Conservation (phyloP, 2,329 filamentous ascomycete genomes). For the Aureobasidium sp. region DNA sequence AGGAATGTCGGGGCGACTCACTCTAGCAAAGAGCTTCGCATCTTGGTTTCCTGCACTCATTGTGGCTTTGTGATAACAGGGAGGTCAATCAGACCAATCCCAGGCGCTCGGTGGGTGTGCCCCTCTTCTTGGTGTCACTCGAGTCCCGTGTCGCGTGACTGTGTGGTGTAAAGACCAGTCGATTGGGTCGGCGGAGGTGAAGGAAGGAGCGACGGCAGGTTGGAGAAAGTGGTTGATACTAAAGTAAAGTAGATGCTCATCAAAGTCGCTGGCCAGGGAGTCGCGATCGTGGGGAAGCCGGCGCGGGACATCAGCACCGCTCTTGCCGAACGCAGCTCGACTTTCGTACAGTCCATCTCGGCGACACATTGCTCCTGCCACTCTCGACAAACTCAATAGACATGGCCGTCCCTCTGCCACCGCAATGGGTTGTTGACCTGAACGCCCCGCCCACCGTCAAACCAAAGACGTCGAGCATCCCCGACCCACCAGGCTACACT, state of each 20-base stretch:
- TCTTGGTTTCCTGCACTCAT: constrained; percentile 74
- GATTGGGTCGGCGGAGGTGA: background rate
- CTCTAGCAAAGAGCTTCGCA: constrained; percentile 98
- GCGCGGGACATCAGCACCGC: background rate
- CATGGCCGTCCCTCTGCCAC: constrained; percentile 38
- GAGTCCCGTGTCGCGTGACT: constrained; percentile 1
- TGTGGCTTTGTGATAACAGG: constrained; percentile 23
- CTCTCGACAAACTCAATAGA: background rate
- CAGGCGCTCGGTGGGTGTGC: constrained; percentile 11
- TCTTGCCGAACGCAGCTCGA: background rate
- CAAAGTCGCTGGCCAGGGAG: constrained; percentile 5
- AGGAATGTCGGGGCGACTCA: constrained; percentile 46
- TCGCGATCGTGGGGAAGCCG: constrained; percentile 1
- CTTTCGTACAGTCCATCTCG: background rate
- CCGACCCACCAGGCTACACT: constrained; percentile 82
- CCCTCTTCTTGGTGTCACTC: constrained; percentile 12
- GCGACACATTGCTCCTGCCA: background rate
- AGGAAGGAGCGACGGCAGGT: background rate
- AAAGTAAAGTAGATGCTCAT: background rate
- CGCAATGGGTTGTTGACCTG: constrained; percentile 78
- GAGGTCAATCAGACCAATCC: constrained; percentile 22
- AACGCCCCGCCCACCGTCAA: constrained; percentile 61
- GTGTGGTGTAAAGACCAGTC: background rate
- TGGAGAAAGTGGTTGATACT: background rate
- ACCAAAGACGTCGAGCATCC: constrained; percentile 60